Evolutionary conservation across 2,329 filamentous ascomycete species (phyloP).

Genomic region (Ophiocordyceps camponoti-leonardi): DNA sequence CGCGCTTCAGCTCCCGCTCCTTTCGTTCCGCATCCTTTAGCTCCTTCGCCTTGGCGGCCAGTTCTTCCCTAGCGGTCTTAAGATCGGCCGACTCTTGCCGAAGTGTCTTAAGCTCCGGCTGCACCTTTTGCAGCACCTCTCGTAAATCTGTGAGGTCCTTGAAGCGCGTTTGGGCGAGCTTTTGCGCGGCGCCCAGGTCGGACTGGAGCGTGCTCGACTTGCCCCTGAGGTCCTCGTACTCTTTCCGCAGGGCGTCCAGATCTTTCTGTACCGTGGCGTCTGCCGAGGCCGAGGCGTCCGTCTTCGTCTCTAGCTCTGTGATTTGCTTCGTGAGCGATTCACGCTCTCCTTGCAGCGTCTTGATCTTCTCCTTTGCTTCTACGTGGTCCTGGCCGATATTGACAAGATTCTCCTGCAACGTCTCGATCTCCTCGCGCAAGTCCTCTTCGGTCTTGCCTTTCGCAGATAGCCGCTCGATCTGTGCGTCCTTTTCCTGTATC

Average conservation of each 20-base stretch:
- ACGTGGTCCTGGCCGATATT: slow-evolving; percentile 71
- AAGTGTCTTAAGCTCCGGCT: slow-evolving; percentile 68
- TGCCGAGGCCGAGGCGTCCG: slow-evolving; percentile 24
- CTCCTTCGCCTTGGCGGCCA: slow-evolving; percentile 39
- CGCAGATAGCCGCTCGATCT: slow-evolving; percentile 53
- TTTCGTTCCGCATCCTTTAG: slow-evolving; percentile 62
- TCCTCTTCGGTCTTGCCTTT: slow-evolving; percentile 63
- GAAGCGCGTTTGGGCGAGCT: slow-evolving; percentile 73
- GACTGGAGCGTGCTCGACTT: slow-evolving; percentile 57
- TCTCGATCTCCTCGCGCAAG: slow-evolving; percentile 72
- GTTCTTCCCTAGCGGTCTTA: slow-evolving; percentile 58
- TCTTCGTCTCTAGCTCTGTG: slow-evolving; percentile 51
- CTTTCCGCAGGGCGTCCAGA: slow-evolving; percentile 33
- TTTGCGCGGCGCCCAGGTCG: slow-evolving; percentile 71
- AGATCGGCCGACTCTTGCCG: slow-evolving; percentile 61
- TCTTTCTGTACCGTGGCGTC: slow-evolving; percentile 42
- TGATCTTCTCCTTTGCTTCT: slow-evolving; percentile 59
- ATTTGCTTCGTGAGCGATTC: slow-evolving; percentile 43
- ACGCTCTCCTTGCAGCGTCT: slow-evolving; percentile 56
- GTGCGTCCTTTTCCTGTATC: slow-evolving; percentile 47
- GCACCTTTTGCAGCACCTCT: slow-evolving; percentile 65
- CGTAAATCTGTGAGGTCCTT: slow-evolving; percentile 72
- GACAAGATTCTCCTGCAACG: slow-evolving; percentile 62
- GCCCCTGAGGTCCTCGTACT: slow-evolving; percentile 51
- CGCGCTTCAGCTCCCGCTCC: slow-evolving; percentile 65